Conservation (phyloP, 1,284 basidiomycete genomes). For the Ganoderma multipileum region DNA sequence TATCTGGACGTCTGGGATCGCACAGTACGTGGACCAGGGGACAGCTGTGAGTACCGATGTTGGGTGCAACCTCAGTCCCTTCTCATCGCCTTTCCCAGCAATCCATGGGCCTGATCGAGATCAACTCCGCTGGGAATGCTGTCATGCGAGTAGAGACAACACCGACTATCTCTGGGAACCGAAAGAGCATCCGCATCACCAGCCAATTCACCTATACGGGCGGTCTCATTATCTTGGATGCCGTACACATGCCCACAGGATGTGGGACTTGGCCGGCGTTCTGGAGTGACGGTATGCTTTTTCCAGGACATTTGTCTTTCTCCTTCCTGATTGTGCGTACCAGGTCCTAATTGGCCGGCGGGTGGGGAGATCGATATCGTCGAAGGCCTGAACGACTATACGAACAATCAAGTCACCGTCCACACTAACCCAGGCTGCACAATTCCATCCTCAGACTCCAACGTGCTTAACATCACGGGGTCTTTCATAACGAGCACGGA, state of each 20-base stretch:
- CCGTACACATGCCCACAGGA: slow-evolving; percentile 90
- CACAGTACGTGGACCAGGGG: slow-evolving; percentile 61
- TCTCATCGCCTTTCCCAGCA: slow-evolving; percentile 42
- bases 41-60: slow-evolving; percentile 56
- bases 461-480: slow-evolving; percentile 60
- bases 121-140: slow-evolving; percentile 76
- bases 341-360: slow-evolving; percentile 75
- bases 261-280: slow-evolving; percentile 86
- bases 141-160: slow-evolving; percentile 89
- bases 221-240: slow-evolving; percentile 81
- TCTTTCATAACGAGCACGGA: slow-evolving; percentile 66
- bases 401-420: slow-evolving; percentile 81
- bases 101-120: slow-evolving; percentile 55
- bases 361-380: slow-evolving; percentile 88
- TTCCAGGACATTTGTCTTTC: background rate
- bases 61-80: too few species aligned
- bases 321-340: background rate
- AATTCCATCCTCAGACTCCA: slow-evolving; percentile 58
- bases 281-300: slow-evolving; percentile 52
- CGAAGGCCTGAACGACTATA: slow-evolving; percentile 83
- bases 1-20: slow-evolving; percentile 76
- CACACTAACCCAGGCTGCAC: slow-evolving; percentile 80
- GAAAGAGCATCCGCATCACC: slow-evolving; percentile 81
- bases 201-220: slow-evolving; percentile 68
- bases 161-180: slow-evolving; percentile 63